Percentiles rank a stretch among this genome's conserved stretches.
These are phyloP conservation scores for Aspergillus avenaceus DNA, from an alignment of 495 filamentous ascomycete genomes.

Conservation along the genomic window DNA sequence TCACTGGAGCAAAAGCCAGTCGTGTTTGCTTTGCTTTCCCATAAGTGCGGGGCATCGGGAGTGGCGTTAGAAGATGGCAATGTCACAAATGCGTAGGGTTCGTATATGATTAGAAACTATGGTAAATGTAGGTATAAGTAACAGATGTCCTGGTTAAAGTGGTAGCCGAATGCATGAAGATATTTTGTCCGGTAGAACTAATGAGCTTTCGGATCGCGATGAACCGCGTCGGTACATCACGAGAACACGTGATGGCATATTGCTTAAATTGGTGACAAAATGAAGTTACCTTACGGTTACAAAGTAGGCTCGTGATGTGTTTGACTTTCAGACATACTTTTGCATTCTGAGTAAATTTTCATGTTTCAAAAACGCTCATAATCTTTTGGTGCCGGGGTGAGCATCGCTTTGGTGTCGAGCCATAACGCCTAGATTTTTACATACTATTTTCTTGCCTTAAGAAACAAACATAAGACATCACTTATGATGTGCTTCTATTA, in stretches of 20 bases:
- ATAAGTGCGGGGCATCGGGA: conserved; percentile 36
- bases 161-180: background rate
- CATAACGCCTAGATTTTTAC: too few species aligned
- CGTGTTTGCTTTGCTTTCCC: conserved; percentile 45
- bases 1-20: conserved; percentile 37
- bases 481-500: too few species aligned
- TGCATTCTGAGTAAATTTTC: too few species aligned
- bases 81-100: background rate
- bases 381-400: too few species aligned
- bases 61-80: conserved; percentile 2
- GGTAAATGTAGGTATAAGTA: background rate
- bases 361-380: too few species aligned
- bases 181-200: background rate
- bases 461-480: too few species aligned
- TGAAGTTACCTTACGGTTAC: background rate
- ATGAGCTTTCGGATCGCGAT: conserved; percentile 7
- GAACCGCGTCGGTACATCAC: conserved; percentile 17
- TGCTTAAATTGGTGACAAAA: background rate
- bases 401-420: too few species aligned
- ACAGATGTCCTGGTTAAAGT: too few species aligned
- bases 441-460: too few species aligned
- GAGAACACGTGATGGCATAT: conserved; percentile 22
- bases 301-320: background rate
- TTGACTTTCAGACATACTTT: too few species aligned
- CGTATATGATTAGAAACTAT: background rate